Evolutionary conservation across 1,284 basidiomycete genomes (phyloP), one percentile per base, ranked within the genome.

Genomic region (Apiotrichum siamense): DNA sequence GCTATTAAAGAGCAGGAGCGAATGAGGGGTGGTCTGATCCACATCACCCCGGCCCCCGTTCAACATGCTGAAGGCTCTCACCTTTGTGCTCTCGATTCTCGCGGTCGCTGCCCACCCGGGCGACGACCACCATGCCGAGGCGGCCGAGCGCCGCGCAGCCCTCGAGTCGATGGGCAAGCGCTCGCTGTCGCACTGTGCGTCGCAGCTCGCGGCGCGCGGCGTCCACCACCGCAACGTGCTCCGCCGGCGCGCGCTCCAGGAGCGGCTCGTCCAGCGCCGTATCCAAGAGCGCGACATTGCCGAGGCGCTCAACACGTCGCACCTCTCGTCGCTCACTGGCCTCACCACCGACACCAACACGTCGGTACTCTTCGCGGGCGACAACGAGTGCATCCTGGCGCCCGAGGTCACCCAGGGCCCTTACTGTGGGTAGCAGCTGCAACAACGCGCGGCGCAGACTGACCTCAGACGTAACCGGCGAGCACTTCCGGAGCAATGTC

Each of bases 401-500:
- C 60, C 60, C 5, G 57, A 61, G 25, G 50, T 47, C 3, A 61
- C 57, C 6, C 47, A 57, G 35, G 60, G 60, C 6, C 60, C 60
- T 10, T 61, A 61, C 45, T 61, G 52, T 55, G 10, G 24, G 45
- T 39, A 7, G 20, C 9, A 20, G 3, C 15, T 12, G 13, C 7
- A n/a, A 35, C 21, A 5, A 1, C 13, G 20, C 3, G 15, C 15
- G 23, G 4, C 12, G 32, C 44, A 13, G 24, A 33, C 23, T 17
- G 3, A 4, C 11, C 17, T 25, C n/a, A 55, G 53, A 48, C 41
- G 60, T 61, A n/a, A 41, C 50, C 3, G 60, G 60, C 43, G 60
- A 61, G 42, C 48, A 49, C 26, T 69, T 81, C 47, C 77, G 79
- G 27, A 63, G 71, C 47, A 77, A 81, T 69, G 74, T 81, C 61